Percentiles rank a stretch among this genome's conserved stretches.
Conservation (phyloP, 2,329 filamentous ascomycete species). For the Verticillium dahliae region DNA sequence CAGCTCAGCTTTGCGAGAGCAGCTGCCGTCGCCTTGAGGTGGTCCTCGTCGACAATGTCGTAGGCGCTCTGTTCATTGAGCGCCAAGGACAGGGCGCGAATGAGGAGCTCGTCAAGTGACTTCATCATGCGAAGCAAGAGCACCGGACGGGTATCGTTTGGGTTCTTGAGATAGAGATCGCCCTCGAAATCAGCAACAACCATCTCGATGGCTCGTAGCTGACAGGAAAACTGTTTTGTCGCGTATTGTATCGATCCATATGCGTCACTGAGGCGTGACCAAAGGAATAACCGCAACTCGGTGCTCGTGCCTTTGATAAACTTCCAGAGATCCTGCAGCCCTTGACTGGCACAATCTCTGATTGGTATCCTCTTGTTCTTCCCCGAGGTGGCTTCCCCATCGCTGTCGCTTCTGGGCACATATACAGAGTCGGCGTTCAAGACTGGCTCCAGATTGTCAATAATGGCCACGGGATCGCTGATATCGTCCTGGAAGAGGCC, state of each 20-base stretch:
- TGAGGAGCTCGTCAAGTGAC: constrained; percentile 69
- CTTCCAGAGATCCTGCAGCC: constrained; percentile 71
- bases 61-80: constrained; percentile 64
- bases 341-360: constrained; percentile 45
- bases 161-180: constrained; percentile 56
- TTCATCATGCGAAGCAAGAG: constrained; percentile 71
- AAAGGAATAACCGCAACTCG: constrained; percentile 78
- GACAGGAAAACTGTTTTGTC: constrained; percentile 84
- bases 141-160: constrained; percentile 59
- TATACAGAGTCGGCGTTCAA: constrained; percentile 64
- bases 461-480: constrained; percentile 74
- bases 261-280: constrained; percentile 84
- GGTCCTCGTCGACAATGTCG: constrained; percentile 76
- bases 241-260: constrained; percentile 79
- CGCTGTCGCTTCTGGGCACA: constrained; percentile 16
- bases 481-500: constrained; percentile 80
- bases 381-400: neutral
- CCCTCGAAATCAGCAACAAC: constrained; percentile 57
- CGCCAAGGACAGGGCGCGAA: constrained; percentile 62
- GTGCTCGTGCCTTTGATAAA: constrained; percentile 79
- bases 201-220: constrained; percentile 78
- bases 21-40: constrained; percentile 65
- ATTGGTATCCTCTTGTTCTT: constrained; percentile 28
- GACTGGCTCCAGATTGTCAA: constrained; percentile 88
- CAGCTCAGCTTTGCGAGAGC: constrained; percentile 66